Base-by-base conservation (phyloP, 768 basidiomycete species). In the Amanita rubescens region DNA sequence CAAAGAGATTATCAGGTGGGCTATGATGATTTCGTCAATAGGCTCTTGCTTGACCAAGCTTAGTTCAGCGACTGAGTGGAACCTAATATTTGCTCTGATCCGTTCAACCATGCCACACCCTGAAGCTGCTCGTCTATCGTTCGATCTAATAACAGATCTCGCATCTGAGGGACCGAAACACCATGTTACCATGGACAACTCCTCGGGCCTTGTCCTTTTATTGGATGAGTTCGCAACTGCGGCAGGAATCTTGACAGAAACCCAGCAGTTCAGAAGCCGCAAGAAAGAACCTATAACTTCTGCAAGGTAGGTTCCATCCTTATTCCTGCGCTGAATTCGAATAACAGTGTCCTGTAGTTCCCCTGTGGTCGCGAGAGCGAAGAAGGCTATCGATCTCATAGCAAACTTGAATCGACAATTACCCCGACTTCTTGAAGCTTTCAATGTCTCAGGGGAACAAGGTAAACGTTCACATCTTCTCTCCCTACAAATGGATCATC, bases 11-110 rank as follows among this genome's bases (percentile, higher is more conserved):
- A 82, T 94, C 58, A 77, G 78, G 90, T 85, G 22, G 57, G 53
- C 20, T 17, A 44, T 42, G 41, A 34, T 47, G 15, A 30, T 19
- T 50, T 37, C 44, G 22, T 19, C 53, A 49, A 27, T 24, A 24
- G 22, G 30, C 35, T 47, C 22, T 49, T 54, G 42, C 48, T 25
- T 55, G 32, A 32, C 46, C 20, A 32, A 22, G 57, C 52, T 0
- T 51, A 92, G 85, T 52, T 94, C 93, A 1, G 85, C 88, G 59
- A 97, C 95, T 0, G 95, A 98, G 65, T 99, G 95, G 95, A 93
- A 90, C 57, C 73, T 98, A 37, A 79, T 94, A 19, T 90, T 94
- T 61, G 88, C 90, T 1, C 74, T 97, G 25, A 78, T 98, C 58
- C 82, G 90, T 45, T 86, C 85, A 1, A 94, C 93, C 0, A 79